Evolutionary conservation across 306 rosid genomes (phyloP).

Genomic region (Rosa multiflora): DNA sequence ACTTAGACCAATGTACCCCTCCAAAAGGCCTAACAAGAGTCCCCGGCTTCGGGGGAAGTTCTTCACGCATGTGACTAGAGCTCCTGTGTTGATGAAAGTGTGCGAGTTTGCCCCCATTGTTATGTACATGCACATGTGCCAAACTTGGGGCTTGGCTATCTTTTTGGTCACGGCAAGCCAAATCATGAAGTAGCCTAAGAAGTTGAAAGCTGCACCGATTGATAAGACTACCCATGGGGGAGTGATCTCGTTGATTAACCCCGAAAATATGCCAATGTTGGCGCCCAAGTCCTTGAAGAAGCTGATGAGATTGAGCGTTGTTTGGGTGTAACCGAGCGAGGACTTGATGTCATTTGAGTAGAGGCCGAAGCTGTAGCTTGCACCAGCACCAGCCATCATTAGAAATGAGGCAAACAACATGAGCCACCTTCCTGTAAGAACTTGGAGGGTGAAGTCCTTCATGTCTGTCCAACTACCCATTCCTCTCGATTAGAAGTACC

Average conservation of each 20-base stretch:
- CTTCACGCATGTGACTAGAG: slow-evolving; percentile 25
- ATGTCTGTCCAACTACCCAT: slow-evolving; percentile 7
- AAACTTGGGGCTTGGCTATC: slow-evolving; percentile 9
- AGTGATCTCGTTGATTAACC: slow-evolving; percentile 25
- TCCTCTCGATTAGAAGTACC: background rate
- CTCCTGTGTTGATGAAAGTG: slow-evolving; percentile 26
- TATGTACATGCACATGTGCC: slow-evolving; percentile 32
- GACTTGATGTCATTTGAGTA: slow-evolving; percentile 30
- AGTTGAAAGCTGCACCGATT: slow-evolving; percentile 24
- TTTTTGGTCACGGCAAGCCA: slow-evolving; percentile 28
- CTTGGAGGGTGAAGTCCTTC: slow-evolving; percentile 19
- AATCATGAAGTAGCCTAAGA: slow-evolving; percentile 34
- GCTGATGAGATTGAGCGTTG: slow-evolving; percentile 25
- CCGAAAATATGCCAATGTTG: slow-evolving; percentile 21
- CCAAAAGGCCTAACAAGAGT: slow-evolving; percentile 21
- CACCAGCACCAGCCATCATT: slow-evolving; percentile 27
- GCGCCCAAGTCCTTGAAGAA: slow-evolving; percentile 35
- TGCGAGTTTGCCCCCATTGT: slow-evolving; percentile 26
- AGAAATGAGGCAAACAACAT: slow-evolving; percentile 25
- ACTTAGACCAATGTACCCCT: slow-evolving; percentile 28
- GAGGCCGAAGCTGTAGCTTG: slow-evolving; percentile 31
- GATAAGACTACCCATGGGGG: slow-evolving; percentile 27
- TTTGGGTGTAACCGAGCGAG: slow-evolving; percentile 27
- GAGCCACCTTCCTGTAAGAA: slow-evolving; percentile 26
- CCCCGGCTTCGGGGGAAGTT: slow-evolving; percentile 28